These are phyloP conservation scores for Aureobasidium sp. DNA, from an alignment of 2,329 filamentous ascomycete genomes.

Conservation along the genomic window DNA sequence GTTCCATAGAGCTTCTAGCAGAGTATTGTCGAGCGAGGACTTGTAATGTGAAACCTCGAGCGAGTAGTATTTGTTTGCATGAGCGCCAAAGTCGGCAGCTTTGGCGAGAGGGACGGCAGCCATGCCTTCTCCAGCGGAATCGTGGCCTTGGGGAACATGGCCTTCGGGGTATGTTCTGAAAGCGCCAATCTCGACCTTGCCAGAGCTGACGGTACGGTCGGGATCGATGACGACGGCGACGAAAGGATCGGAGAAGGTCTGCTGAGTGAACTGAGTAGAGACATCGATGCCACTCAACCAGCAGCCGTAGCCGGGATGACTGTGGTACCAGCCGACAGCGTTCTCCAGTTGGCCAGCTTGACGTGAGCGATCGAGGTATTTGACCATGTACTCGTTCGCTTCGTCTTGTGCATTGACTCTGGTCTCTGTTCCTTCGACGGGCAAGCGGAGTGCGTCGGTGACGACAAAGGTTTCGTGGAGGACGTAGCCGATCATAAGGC, in stretches of 20 bases:
- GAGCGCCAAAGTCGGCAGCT: constrained; percentile 90
- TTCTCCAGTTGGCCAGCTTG: constrained; percentile 79
- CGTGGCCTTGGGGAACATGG: constrained; percentile 50
- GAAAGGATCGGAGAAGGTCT: constrained; percentile 82
- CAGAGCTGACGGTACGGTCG: constrained; percentile 86
- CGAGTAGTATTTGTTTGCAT: constrained; percentile 83
- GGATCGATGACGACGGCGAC: constrained; percentile 94
- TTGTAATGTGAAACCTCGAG: constrained; percentile 93
- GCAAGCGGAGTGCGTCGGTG: constrained; percentile 86
- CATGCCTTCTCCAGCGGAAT: constrained; percentile 44
- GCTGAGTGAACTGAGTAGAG: constrained; percentile 76
- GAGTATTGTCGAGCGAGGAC: constrained; percentile 76
- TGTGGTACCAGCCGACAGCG: constrained; percentile 96
- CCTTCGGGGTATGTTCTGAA: constrained; percentile 83
- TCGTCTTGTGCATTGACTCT: constrained; percentile 93
- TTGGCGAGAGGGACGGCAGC: constrained; percentile 85
- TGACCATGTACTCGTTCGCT: constrained; percentile 93
- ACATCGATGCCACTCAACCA: constrained; percentile 98
- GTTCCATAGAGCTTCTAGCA: constrained; percentile 90
- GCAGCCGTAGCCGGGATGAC: constrained; percentile 94
- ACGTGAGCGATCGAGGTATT: constrained; percentile 70
- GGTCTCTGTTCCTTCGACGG: constrained; percentile 97
- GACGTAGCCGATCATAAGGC: constrained; percentile 93
- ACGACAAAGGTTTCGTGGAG: constrained; percentile 80
- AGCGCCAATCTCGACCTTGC: constrained; percentile 94